Conservation (phyloP, 306 rosid species). For the Medicago lupulina region DNA sequence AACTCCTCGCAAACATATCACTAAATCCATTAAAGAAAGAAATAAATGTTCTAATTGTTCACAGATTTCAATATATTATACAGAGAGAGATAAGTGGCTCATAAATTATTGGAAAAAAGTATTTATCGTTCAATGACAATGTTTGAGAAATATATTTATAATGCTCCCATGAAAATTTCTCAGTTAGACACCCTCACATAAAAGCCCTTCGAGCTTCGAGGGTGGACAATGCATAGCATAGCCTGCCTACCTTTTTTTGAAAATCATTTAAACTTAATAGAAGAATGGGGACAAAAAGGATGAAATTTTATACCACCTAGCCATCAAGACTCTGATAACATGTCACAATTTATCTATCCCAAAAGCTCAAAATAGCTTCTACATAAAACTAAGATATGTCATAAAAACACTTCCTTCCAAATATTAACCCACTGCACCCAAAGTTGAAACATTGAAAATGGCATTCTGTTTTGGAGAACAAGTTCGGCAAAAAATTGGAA, state of each 20-base stretch:
- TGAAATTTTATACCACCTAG: not conserved
- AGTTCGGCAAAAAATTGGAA: not conserved
- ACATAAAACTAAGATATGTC: not conserved
- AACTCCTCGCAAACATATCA: conserved; percentile 7
- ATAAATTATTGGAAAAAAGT: not conserved
- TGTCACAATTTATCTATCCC: not conserved
- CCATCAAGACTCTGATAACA: not conserved
- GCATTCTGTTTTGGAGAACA: not conserved
- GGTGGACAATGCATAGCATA: not conserved
- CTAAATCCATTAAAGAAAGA: conserved; percentile 13
- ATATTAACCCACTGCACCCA: not conserved
- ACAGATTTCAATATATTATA: not conserved
- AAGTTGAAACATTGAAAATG: not conserved
- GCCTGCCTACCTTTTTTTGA: not conserved
- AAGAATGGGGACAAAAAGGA: not conserved
- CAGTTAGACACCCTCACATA: not conserved
- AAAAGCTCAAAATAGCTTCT: not conserved
- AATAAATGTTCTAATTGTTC: conserved; percentile 9
- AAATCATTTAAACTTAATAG: not conserved
- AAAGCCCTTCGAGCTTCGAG: not conserved
- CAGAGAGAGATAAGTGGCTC: not conserved
- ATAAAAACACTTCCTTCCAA: not conserved
- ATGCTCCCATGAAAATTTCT: not conserved
- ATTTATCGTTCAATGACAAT: not conserved
- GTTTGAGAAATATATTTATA: conserved; percentile 8